Evolutionary conservation across 1,284 basidiomycete genomes (phyloP), one percentile per base, ranked within the genome.

Genomic region (Leccinum pallidistipes): DNA sequence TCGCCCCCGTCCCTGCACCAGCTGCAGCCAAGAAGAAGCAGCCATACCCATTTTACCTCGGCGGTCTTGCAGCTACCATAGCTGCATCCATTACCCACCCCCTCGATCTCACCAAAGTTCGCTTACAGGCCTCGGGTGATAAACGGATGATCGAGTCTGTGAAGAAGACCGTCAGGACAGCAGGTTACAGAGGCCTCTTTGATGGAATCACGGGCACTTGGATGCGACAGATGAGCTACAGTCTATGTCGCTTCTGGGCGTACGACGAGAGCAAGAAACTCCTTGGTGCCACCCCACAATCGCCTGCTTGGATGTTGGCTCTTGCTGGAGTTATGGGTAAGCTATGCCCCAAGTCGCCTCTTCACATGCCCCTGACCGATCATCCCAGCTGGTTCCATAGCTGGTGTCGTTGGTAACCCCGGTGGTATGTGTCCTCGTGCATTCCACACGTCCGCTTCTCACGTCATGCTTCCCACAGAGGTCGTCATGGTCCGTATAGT

Each of bases 221-320:
- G 84, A 78, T 96, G 71, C 86, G 95, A 38, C 95, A 97, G 77
- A 94, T 96, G 94, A 93, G 89, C 29, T 96, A 96, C 78, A 95
- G 92, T 52, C 81, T 96, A 73, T 95, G 92, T 72, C 86, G 94
- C 14, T 97, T 97, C 80, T 95, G 94, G 83, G 92, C 92, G 24
- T 96, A 96, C 76, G 94, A 97, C 69, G 90, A 92, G 77, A 89
- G 91, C 73, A 96, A 96, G 82, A 92, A 89, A 78, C 67, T 87
- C 5, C 69, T 95, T 2, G 90, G 90, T 32, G 88, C 87, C 7
- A 68, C 31, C 49, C 68, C 71, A 34, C 63, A 71, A 52, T 74
- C 71, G 0, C 27, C 74, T 27, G 73, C 90, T 4, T 95, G 88
- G 88, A 88, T 94, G 77, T 81, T 96, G 60, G 92, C 88, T 1